These are phyloP conservation scores for Aspergillus udagawae DNA, from an alignment of 2,329 filamentous ascomycete species.

Conservation along the genomic window DNA sequence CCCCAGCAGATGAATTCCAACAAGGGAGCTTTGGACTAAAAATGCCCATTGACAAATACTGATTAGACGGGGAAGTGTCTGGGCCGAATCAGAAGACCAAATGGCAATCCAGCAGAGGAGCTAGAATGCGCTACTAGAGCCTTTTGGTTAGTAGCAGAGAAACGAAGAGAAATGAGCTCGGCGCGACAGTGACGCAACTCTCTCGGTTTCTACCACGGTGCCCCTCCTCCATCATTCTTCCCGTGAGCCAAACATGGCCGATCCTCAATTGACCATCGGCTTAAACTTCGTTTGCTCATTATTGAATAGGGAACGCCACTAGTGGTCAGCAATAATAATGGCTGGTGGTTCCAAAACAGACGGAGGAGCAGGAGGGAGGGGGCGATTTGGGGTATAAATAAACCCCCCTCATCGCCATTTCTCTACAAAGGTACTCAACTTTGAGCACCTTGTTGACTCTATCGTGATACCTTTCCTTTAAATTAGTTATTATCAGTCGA, in stretches of 20 bases:
- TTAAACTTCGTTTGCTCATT: neutral
- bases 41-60: neutral
- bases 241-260: neutral
- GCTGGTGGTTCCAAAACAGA: neutral
- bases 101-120: neutral
- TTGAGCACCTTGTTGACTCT: neutral
- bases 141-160: neutral
- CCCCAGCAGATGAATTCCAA: neutral
- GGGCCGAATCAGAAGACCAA: neutral
- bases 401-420: slow-evolving; percentile 65
- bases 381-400: neutral
- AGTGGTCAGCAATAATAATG: neutral
- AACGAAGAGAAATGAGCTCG: neutral
- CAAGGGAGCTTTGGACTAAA: neutral
- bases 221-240: neutral
- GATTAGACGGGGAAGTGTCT: neutral
- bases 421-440: slow-evolving; percentile 44
- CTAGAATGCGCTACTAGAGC: neutral
- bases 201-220: neutral
- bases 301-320: neutral
- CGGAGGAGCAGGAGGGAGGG: neutral
- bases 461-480: slow-evolving; percentile 45
- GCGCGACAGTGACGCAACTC: neutral
- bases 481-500: slow-evolving; percentile 2
- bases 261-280: neutral